A percentile compares a stretch with the other conserved stretches of the same genome.
These are phyloP conservation scores for Abrus pulchellus DNA, from an alignment of 306 rosid genomes.

Conservation along the genomic window DNA sequence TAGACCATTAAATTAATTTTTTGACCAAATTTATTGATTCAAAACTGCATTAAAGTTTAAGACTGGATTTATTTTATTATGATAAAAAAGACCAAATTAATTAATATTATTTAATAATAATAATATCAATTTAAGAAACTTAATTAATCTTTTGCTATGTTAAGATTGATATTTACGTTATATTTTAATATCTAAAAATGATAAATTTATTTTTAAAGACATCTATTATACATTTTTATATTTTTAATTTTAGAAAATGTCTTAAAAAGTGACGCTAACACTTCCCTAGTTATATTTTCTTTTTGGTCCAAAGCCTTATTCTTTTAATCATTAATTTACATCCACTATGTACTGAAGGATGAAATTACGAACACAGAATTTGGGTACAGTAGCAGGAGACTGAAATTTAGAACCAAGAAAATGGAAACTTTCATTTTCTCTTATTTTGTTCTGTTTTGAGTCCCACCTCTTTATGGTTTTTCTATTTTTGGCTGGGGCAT, in stretches of 20 bases:
- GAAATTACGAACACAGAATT: background rate
- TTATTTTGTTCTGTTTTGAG: background rate
- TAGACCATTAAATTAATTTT: background rate
- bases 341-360: background rate
- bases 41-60: background rate
- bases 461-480: constrained; percentile 14
- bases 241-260: no score
- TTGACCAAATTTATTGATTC: background rate
- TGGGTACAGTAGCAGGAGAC: background rate
- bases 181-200: no score
- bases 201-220: no score
- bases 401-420: background rate
- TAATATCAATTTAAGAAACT: background rate
- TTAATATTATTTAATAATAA: background rate
- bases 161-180: no score
- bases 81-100: background rate
- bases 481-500: constrained; percentile 46
- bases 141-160: background rate
- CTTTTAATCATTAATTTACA: background rate
- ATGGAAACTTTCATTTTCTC: background rate
- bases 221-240: no score
- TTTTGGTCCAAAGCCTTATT: no score
- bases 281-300: no score
- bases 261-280: no score
- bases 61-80: no score